Conservation (phyloP, 805 yeast genomes). For the Candida michaelii region DNA sequence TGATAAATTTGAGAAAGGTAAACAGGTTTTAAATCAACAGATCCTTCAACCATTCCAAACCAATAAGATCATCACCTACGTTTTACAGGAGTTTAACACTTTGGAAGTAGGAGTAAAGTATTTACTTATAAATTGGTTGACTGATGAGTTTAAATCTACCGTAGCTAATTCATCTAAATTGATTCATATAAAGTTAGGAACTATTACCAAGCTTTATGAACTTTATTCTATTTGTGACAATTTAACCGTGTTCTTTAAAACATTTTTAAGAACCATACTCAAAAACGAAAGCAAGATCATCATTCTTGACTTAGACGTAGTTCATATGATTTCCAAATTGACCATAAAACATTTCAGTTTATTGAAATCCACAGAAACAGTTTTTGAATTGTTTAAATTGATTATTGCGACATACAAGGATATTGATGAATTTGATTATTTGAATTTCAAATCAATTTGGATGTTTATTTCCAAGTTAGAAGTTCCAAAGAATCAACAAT, state of each 20-base stretch:
- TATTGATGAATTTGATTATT: conserved; percentile 35
- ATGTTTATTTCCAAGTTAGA: conserved; percentile 22
- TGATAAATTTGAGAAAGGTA: conserved; percentile 40
- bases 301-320: conserved; percentile 42
- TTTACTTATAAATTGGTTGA: conserved; percentile 48
- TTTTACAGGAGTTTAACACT: conserved; percentile 14
- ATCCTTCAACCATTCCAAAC: conserved; percentile 32
- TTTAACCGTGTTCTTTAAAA: conserved; percentile 41
- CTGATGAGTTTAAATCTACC: conserved; percentile 39
- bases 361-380: conserved; percentile 31
- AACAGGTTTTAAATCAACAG: conserved; percentile 27
- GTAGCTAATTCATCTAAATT: conserved; percentile 34
- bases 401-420: conserved; percentile 35
- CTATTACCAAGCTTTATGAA: conserved; percentile 30
- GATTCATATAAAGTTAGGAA: conserved; percentile 33
- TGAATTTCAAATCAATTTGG: conserved; percentile 36
- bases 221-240: conserved; percentile 41
- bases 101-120: conserved; percentile 45
- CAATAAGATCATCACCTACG: conserved; percentile 18
- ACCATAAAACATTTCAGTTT: conserved; percentile 33
- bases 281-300: conserved; percentile 41
- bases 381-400: conserved; percentile 36
- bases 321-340: conserved; percentile 33
- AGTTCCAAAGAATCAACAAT: too few species aligned
- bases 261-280: conserved; percentile 30